A percentile compares a stretch with the other conserved stretches of the same genome.
These are phyloP conservation scores for Neonectria magnoliae DNA, from an alignment of 2,329 filamentous ascomycete genomes.

Conservation along the genomic window DNA sequence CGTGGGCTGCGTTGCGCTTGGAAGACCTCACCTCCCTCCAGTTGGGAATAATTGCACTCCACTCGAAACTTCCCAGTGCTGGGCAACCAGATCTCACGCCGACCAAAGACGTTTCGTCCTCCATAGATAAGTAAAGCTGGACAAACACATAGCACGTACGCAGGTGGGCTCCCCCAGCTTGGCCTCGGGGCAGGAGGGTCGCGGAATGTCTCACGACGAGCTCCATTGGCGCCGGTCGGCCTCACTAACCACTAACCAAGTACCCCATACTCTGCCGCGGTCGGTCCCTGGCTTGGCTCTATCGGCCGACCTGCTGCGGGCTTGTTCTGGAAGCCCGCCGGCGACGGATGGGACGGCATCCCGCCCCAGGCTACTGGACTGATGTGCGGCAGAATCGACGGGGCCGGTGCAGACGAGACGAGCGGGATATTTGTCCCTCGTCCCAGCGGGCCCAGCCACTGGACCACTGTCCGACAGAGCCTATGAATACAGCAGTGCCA, in stretches of 20 bases:
- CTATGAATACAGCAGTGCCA: not conserved
- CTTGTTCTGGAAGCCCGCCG: slow-evolving; percentile 30
- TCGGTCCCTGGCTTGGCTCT: slow-evolving; percentile 31
- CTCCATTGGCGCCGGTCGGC: slow-evolving; percentile 19
- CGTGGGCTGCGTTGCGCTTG: not conserved
- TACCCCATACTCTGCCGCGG: slow-evolving; percentile 34
- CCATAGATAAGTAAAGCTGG: not conserved
- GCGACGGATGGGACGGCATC: slow-evolving; percentile 26
- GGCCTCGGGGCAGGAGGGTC: slow-evolving; percentile 1
- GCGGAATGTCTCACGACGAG: slow-evolving; percentile 10
- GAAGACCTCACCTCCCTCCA: not conserved
- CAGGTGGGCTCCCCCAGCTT: slow-evolving; percentile 2
- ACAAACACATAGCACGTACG: not conserved
- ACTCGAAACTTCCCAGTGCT: slow-evolving; percentile 12
- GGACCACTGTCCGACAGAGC: not conserved
- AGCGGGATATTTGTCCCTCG: slow-evolving; percentile 21
- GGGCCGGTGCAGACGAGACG: slow-evolving; percentile 10
- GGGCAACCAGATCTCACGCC: slow-evolving; percentile 7
- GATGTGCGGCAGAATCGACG: slow-evolving; percentile 14
- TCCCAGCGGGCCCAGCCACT: slow-evolving; percentile 11
- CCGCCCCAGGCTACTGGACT: slow-evolving; percentile 14
- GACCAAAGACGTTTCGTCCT: slow-evolving; percentile 7
- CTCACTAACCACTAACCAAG: slow-evolving; percentile 32
- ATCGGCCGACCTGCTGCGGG: slow-evolving; percentile 13
- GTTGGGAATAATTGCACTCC: not conserved